Percentiles rank a stretch among this genome's conserved stretches.
These are phyloP conservation scores for Termitomyces sp. DNA, from an alignment of 768 basidiomycete genomes.

Conservation along the genomic window DNA sequence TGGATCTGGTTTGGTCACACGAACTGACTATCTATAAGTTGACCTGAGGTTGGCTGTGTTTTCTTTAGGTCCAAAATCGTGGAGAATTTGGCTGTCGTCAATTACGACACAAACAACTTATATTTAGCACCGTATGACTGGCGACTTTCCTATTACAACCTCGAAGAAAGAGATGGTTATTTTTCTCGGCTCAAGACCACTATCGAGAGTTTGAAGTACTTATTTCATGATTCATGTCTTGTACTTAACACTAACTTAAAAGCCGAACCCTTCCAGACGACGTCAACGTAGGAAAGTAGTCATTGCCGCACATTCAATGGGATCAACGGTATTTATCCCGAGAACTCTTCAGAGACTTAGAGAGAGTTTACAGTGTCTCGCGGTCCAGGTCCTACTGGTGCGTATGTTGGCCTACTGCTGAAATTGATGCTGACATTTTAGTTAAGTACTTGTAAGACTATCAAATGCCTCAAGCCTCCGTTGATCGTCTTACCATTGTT, in stretches of 20 bases:
- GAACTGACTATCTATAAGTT: neutral
- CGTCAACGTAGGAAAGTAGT: constrained; percentile 79
- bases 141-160: constrained; percentile 84
- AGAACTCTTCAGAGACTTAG: neutral
- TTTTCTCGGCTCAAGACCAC: constrained; percentile 79
- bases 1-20: constrained; percentile 77
- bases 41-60: neutral
- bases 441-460: constrained; percentile 79
- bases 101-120: constrained; percentile 90
- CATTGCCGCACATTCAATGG: constrained; percentile 85
- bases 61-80: constrained; percentile 78
- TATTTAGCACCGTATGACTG: constrained; percentile 88
- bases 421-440: constrained; percentile 5
- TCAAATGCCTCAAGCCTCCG: neutral
- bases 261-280: constrained; percentile 34
- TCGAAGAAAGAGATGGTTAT: constrained; percentile 89
- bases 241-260: neutral
- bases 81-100: constrained; percentile 89
- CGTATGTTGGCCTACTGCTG: constrained; percentile 18
- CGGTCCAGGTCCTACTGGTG: constrained; percentile 47
- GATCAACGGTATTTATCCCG: constrained; percentile 55
- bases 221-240: neutral
- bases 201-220: constrained; percentile 77
- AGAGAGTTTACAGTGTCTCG: neutral
- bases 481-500: constrained; percentile 6